phyloP scores from a whole-genome alignment of 352 stramenopile species.

The Phytopythium helicoides region DNA sequence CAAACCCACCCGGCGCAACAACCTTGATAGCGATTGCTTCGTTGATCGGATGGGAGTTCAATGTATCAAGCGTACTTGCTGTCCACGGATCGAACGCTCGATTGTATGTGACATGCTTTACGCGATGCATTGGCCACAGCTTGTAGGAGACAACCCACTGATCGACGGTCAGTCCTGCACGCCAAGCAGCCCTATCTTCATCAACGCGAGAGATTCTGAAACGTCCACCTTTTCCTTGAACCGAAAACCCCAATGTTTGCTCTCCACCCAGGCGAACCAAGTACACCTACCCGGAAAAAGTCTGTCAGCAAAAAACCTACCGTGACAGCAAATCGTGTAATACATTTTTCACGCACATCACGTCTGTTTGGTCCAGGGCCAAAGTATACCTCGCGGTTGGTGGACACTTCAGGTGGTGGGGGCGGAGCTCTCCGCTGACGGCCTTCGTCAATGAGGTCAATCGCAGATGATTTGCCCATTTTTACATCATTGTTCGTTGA shows the following conservation, averaged over 20 bases:
- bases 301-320: too few relatives aligned
- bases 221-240: not conserved
- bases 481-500: too few relatives aligned
- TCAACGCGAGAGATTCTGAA: not conserved
- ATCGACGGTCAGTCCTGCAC: not conserved
- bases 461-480: too few relatives aligned
- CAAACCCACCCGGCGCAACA: not conserved
- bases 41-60: not conserved
- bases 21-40: not conserved
- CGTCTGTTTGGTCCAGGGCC: too few relatives aligned
- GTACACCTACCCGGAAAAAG: too few relatives aligned
- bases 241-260: not conserved
- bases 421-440: too few relatives aligned
- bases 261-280: not conserved
- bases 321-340: too few relatives aligned
- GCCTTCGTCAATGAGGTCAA: too few relatives aligned
- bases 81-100: not conserved
- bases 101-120: not conserved
- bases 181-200: not conserved
- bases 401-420: too few relatives aligned
- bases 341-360: too few relatives aligned
- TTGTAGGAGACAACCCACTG: conserved; percentile 1
- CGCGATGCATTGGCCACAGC: not conserved
- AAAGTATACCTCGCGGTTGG: too few relatives aligned
- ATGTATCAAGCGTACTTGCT: not conserved